Conservation (phyloP, 257 asterid species). For the Solanum paucissectum region DNA sequence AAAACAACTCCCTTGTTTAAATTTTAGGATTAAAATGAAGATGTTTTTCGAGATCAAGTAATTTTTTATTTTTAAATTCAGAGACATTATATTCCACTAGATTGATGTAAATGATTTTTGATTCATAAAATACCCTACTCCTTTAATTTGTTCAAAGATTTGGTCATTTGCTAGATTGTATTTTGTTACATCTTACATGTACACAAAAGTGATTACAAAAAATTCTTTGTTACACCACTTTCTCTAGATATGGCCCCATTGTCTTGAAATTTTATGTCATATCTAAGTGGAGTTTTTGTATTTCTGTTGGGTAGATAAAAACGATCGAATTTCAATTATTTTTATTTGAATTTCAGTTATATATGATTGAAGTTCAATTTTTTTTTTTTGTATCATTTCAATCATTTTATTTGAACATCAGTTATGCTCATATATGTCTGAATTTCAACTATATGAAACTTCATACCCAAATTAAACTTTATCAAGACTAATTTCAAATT, state of each 20-base stretch:
- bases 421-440: neutral
- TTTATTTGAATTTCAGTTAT: neutral
- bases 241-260: too few relatives aligned
- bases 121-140: neutral
- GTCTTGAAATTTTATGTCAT: neutral
- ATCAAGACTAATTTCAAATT: neutral
- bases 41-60: neutral
- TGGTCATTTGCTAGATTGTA: neutral
- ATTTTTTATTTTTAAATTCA: neutral
- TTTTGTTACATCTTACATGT: neutral
- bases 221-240: neutral
- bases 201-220: neutral
- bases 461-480: neutral
- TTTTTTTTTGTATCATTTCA: too few relatives aligned
- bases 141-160: neutral
- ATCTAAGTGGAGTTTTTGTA: neutral
- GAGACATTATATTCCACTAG: neutral
- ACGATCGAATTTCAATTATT: too few relatives aligned
- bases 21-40: neutral
- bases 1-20: conserved; percentile 32
- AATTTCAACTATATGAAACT: neutral
- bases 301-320: too few relatives aligned
- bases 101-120: conserved; percentile 1
- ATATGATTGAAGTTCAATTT: neutral
- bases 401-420: too few relatives aligned